Conservation (phyloP, 768 basidiomycete genomes). For the Termitomyces sp. region DNA sequence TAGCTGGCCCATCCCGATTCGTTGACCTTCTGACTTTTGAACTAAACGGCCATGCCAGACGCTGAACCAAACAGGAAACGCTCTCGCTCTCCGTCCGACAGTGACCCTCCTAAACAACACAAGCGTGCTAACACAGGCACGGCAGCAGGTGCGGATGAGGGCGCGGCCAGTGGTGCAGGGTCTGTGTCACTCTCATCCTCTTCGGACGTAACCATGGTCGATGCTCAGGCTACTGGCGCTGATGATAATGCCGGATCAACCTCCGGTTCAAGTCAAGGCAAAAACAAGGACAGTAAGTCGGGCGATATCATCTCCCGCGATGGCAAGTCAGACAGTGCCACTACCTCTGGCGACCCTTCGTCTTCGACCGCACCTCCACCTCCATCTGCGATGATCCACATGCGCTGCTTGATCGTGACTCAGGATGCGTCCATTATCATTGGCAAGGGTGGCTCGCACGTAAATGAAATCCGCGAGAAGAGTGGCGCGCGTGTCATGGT, state of each 20-base stretch:
- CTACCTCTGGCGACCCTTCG: slow-evolving; percentile 51
- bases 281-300: slow-evolving; percentile 39
- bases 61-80: slow-evolving; percentile 82
- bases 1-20: slow-evolving; percentile 39
- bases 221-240: slow-evolving; percentile 47
- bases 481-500: slow-evolving; percentile 96
- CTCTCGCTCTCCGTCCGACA: slow-evolving; percentile 83
- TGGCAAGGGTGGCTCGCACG: slow-evolving; percentile 91
- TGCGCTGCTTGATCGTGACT: slow-evolving; percentile 98
- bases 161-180: slow-evolving; percentile 47
- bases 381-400: slow-evolving; percentile 86
- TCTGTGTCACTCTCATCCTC: slow-evolving; percentile 21
- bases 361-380: slow-evolving; percentile 49
- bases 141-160: slow-evolving; percentile 61
- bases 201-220: slow-evolving; percentile 69
- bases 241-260: slow-evolving; percentile 65
- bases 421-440: slow-evolving; percentile 99
- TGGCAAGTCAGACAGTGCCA: slow-evolving; percentile 42
- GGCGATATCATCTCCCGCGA: slow-evolving; percentile 29
- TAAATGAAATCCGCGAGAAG: slow-evolving; percentile 98
- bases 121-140: slow-evolving; percentile 85
- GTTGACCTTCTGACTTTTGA: slow-evolving; percentile 33
- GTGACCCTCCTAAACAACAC: slow-evolving; percentile 73
- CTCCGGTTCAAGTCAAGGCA: slow-evolving; percentile 42
- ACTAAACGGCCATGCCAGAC: slow-evolving; percentile 82